These are phyloP conservation scores for Mucor circinelloides DNA, from an alignment of 371 early-diverging fungal species.

Conservation along the genomic window DNA sequence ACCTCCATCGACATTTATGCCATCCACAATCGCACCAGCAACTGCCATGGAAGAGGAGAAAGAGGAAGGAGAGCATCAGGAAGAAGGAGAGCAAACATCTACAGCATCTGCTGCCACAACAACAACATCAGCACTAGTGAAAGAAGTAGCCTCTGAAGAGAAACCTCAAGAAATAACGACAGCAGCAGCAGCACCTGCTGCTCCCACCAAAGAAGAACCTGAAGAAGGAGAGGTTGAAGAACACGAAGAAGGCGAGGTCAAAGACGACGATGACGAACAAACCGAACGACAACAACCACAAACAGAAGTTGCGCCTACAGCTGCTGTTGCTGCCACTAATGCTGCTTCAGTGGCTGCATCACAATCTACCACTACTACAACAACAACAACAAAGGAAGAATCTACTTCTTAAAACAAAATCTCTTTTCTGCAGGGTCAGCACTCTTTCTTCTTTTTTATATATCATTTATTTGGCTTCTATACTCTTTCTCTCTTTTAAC, in stretches of 20 bases:
- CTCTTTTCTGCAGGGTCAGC: neutral
- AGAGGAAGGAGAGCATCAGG: constrained; percentile 11
- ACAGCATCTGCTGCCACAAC: neutral
- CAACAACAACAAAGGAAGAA: neutral
- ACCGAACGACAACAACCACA: neutral
- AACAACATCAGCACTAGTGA: neutral
- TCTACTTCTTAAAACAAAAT: neutral
- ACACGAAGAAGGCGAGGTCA: constrained; percentile 27
- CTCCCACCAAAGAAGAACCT: constrained; percentile 3
- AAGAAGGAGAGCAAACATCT: neutral
- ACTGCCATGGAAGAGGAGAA: constrained; percentile 5
- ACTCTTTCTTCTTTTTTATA: neutral
- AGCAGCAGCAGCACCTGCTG: neutral
- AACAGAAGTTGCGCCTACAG: constrained; percentile 4
- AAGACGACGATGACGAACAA: constrained; percentile 16
- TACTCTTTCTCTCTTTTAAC: neutral
- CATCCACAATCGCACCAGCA: neutral
- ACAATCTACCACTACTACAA: constrained; percentile 2
- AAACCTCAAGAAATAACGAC: neutral
- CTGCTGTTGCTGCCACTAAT: constrained; percentile 18
- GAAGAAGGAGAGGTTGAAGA: constrained; percentile 19
- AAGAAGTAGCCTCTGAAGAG: neutral
- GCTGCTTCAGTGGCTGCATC: constrained; percentile 14
- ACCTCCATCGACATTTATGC: neutral
- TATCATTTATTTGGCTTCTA: neutral